These are phyloP conservation scores for Xylogone sp. DNA, from an alignment of 2,329 filamentous ascomycete species.

Conservation along the genomic window DNA sequence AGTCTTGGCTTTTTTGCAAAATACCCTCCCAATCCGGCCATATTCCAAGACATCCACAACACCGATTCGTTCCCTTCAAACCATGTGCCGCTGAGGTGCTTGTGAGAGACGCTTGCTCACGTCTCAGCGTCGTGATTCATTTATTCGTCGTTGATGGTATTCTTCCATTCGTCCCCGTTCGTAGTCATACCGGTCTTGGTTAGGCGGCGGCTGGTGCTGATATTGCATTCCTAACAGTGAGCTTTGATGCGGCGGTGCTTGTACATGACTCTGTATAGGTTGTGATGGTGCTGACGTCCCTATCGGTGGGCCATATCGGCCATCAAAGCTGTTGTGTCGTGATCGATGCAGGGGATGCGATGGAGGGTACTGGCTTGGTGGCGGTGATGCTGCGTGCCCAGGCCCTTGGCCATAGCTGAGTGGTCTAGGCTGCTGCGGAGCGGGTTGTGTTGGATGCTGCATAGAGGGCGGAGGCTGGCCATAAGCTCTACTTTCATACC, in stretches of 20 bases:
- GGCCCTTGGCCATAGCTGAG: slow-evolving; percentile 22
- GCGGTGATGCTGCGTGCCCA: slow-evolving; percentile 22
- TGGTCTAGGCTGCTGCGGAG: slow-evolving; percentile 15
- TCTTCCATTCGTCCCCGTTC: slow-evolving; percentile 10
- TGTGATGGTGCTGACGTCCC: slow-evolving; percentile 17
- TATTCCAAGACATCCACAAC: too few relatives aligned
- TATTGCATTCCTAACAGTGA: slow-evolving; percentile 14
- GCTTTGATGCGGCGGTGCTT: slow-evolving; percentile 14
- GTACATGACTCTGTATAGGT: slow-evolving; percentile 18
- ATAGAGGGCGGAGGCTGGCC: slow-evolving; percentile 27
- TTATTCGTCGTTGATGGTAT: slow-evolving; percentile 4
- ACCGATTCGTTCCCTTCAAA: not conserved
- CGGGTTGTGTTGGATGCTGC: slow-evolving; percentile 21
- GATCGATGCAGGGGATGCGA: slow-evolving; percentile 23
- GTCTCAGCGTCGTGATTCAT: slow-evolving; percentile 3
- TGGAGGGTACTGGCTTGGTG: slow-evolving; percentile 13
- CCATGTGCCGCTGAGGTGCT: not conserved
- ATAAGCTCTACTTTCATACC: slow-evolving; percentile 34
- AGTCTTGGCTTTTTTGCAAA: too few relatives aligned
- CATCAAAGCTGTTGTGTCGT: slow-evolving; percentile 26
- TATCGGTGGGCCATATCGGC: slow-evolving; percentile 13
- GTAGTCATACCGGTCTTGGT: slow-evolving; percentile 13
- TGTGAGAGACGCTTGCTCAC: not conserved
- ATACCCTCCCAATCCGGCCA: too few relatives aligned
- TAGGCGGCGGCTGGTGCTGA: slow-evolving; percentile 12